Percentiles rank a stretch among this genome's conserved stretches.
phyloP scores from a whole-genome alignment of 306 rosid species.

The Leucaena leucocephala region DNA sequence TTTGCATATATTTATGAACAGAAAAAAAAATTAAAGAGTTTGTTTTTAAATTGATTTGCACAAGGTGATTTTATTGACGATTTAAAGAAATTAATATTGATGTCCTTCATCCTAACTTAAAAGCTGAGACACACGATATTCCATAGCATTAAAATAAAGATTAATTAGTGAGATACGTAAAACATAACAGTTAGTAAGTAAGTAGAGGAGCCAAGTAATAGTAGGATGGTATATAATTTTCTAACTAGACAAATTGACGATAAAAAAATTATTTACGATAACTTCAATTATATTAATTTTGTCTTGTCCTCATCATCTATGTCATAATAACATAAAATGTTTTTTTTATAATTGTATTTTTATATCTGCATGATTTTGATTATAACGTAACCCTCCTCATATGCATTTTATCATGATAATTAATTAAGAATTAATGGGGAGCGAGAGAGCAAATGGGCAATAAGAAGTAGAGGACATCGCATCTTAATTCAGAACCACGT shows the following conservation, averaged over 20 bases:
- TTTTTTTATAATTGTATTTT: not conserved
- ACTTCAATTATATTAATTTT: conserved; percentile 7
- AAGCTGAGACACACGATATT: not conserved
- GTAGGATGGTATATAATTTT: not conserved
- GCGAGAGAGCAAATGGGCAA: no score
- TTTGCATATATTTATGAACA: not conserved
- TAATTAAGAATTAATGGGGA: no score
- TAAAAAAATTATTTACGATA: conserved; percentile 24
- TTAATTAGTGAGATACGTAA: not conserved
- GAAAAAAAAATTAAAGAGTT: not conserved
- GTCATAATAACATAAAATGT: not conserved
- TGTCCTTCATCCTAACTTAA: conserved; percentile 3
- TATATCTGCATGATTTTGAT: conserved; percentile 24
- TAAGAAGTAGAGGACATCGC: no score
- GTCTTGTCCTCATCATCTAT: conserved; percentile 28
- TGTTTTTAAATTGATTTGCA: no score
- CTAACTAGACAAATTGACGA: not conserved
- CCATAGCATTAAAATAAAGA: not conserved
- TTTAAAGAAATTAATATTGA: not conserved
- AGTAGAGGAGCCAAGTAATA: not conserved
- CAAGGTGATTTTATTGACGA: not conserved
- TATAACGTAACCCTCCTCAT: not conserved
- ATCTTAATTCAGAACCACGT: no score
- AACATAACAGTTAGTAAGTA: not conserved
- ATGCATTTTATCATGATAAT: no score